A percentile compares a stretch with the other conserved stretches of the same genome.
phyloP scores from a whole-genome alignment of 805 yeast genomes.

The Metschnikowia matae region DNA sequence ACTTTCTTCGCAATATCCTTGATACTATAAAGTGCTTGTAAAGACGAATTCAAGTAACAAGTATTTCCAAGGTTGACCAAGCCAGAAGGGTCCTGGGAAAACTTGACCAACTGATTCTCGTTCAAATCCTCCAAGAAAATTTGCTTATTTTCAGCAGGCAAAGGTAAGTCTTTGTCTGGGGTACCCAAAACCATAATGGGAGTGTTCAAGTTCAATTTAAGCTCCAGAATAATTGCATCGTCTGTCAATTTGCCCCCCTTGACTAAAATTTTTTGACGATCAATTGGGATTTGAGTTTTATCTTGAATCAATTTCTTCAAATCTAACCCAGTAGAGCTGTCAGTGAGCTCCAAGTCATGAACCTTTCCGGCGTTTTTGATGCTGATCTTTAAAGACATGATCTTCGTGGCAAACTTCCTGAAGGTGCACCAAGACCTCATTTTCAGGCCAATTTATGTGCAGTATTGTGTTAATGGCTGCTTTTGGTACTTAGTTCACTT shows the following conservation, averaged over 20 bases:
- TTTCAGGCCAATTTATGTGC: neutral
- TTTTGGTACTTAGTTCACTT: neutral
- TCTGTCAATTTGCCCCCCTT: constrained; percentile 86
- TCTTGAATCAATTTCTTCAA: constrained; percentile 69
- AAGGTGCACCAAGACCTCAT: neutral
- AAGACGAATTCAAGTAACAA: constrained; percentile 69
- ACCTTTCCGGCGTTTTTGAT: constrained; percentile 43
- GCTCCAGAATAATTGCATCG: constrained; percentile 49
- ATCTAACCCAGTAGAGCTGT: constrained; percentile 52
- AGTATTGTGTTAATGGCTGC: neutral
- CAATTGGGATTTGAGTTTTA: constrained; percentile 77
- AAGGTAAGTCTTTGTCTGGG: constrained; percentile 60
- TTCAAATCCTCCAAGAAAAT: constrained; percentile 70
- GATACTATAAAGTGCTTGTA: constrained; percentile 51
- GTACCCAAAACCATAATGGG: constrained; percentile 89
- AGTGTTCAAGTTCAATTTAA: constrained; percentile 61
- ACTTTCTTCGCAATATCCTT: constrained; percentile 37
- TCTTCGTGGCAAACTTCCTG: neutral
- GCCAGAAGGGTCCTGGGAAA: constrained; percentile 56
- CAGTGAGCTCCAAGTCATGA: constrained; percentile 42
- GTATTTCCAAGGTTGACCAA: constrained; percentile 71
- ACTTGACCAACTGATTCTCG: constrained; percentile 36
- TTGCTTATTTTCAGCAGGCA: constrained; percentile 48
- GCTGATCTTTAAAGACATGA: constrained; percentile 16
- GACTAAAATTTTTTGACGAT: constrained; percentile 83